These are phyloP conservation scores for Bretschneidera sinensis DNA, from an alignment of 345 rosid species.

Conservation along the genomic window DNA sequence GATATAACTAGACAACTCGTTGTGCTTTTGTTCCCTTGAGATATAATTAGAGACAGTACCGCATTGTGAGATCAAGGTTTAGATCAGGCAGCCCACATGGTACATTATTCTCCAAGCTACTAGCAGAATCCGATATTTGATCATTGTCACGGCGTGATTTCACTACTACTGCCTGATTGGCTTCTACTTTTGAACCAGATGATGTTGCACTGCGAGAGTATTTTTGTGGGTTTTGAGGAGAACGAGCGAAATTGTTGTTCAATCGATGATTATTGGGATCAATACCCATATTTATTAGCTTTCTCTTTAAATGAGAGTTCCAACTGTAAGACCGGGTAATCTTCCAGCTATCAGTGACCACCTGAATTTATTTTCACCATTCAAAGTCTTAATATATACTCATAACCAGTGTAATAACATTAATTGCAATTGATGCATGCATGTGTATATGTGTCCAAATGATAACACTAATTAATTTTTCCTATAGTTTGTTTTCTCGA, in stretches of 20 bases:
- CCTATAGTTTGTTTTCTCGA: too few relatives aligned
- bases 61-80: constrained; percentile 37
- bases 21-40: neutral
- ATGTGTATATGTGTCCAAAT: too few relatives aligned
- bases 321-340: constrained; percentile 80
- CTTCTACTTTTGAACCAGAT: constrained; percentile 3
- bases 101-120: constrained; percentile 34
- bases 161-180: neutral
- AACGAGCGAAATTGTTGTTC: constrained; percentile 19
- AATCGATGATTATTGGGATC: constrained; percentile 78
- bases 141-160: constrained; percentile 8
- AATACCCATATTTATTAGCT: constrained; percentile 64
- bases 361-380: constrained; percentile 24
- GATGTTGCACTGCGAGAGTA: constrained; percentile 21
- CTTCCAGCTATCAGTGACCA: constrained; percentile 89
- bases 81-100: constrained; percentile 36
- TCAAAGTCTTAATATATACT: neutral
- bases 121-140: constrained; percentile 33
- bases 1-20: neutral
- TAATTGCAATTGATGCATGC: neutral
- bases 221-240: constrained; percentile 19
- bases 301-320: constrained; percentile 64
- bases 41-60: neutral
- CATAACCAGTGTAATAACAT: neutral
- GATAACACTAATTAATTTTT: too few relatives aligned